Evolutionary conservation across 345 rosid genomes (phyloP), one percentile per base, ranked within the genome.

Genomic region (Arabis hirsuta): DNA sequence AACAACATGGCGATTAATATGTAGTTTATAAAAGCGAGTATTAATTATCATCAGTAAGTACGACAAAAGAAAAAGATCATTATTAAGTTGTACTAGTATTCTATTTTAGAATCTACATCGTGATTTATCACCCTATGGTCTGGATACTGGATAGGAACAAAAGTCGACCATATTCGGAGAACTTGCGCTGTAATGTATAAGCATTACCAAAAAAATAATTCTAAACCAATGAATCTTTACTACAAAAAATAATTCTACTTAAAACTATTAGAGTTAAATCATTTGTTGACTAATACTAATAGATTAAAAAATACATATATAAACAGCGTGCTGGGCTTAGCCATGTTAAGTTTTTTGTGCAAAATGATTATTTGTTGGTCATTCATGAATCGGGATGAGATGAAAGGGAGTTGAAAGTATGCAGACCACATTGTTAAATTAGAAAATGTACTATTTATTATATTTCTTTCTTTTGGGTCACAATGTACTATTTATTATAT

Each of bases 361-460:
- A 27, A 56, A 56, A 36, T 47, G 22, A 64, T 65, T 19, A 66
- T 55, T 39, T 24, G 22, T 19, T 57, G 45, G 72, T 50, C 61
- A 57, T 65, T 57, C 65, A 73, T 73, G 54, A 57, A 73, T 57
- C 46, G 13, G 47, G 67, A 48, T 50, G 60, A 46, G 50, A 64
- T 39, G 14, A 55, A 43, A 38, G 51, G 50, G 58, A 66, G 59
- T 42, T 50, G 45, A 31, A 59, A 57, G 29, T 41, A 39, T 48
- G 38, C 53, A 57, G 60, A 73, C 54, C 53, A 57, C 29, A 2
- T 65, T 26, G 24, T 47, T 65, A 39, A 38, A 5, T 3, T 47
- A 14, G 1, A 34, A 63, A 44, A 34, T 42, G 7, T 34, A 29
- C 32, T 29, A 51, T 9, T 24, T 41, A 54, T 2, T 34, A 27